A percentile compares a stretch with the other conserved stretches of the same genome.
Conservation (phyloP, 352 stramenopile species). For the Phytophthora uliginosa region DNA sequence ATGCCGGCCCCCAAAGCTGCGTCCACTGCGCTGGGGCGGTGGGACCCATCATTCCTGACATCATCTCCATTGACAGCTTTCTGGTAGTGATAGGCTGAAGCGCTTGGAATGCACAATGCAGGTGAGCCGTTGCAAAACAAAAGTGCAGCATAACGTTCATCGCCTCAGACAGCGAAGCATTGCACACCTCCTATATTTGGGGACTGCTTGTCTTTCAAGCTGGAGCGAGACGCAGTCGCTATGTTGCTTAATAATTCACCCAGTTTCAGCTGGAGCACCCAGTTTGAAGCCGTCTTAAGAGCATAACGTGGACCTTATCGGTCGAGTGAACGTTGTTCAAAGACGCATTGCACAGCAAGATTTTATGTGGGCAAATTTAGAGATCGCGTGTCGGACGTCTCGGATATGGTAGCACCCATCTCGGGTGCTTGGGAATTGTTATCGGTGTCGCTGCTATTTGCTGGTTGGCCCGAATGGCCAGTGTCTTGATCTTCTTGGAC, state of each 20-base stretch:
- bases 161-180: slow-evolving; percentile 19
- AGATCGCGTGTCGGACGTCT: slow-evolving; percentile 8
- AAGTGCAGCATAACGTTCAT: slow-evolving; percentile 22
- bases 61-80: slow-evolving; percentile 21
- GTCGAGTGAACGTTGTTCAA: neutral
- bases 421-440: neutral
- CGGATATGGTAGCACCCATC: neutral
- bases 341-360: slow-evolving; percentile 3
- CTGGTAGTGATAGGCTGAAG: slow-evolving; percentile 1
- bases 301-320: too few species aligned
- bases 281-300: too few species aligned
- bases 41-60: slow-evolving; percentile 17
- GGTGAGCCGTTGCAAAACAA: slow-evolving; percentile 23
- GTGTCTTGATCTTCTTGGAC: slow-evolving; percentile 5
- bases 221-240: too few species aligned
- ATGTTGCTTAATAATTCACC: too few species aligned
- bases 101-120: slow-evolving; percentile 27
- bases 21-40: slow-evolving; percentile 54
- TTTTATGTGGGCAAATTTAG: slow-evolving; percentile 29
- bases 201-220: neutral
- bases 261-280: too few species aligned
- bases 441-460: slow-evolving; percentile 7
- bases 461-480: neutral
- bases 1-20: slow-evolving; percentile 48
- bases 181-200: slow-evolving; percentile 22